Evolutionary conservation across 1,284 basidiomycete genomes (phyloP).

Genomic region (Marasmius tenuissimus): DNA sequence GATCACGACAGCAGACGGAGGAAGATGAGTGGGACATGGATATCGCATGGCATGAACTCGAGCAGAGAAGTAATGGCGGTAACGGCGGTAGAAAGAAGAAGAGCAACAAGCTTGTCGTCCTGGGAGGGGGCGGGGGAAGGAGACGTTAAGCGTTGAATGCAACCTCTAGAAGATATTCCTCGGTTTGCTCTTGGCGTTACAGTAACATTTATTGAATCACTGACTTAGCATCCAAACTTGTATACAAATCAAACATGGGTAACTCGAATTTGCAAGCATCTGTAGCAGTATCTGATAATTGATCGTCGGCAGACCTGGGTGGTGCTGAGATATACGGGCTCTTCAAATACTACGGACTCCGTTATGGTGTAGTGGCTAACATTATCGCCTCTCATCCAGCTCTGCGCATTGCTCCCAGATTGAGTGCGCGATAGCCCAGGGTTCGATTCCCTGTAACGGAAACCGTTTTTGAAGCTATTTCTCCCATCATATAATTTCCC

Average conservation of each 20-base stretch:
- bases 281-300: neutral
- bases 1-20: slow-evolving; percentile 29
- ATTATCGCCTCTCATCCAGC: too few relatives aligned
- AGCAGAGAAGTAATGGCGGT: slow-evolving; percentile 46
- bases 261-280: neutral
- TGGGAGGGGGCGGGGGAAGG: slow-evolving; percentile 60
- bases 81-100: slow-evolving; percentile 61
- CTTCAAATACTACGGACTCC: too few relatives aligned
- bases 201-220: neutral
- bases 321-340: too few relatives aligned
- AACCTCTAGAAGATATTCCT: neutral
- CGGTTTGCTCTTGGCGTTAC: too few relatives aligned
- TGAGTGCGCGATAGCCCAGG: too few relatives aligned
- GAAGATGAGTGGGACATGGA: slow-evolving; percentile 79
- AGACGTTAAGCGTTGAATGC: slow-evolving; percentile 28
- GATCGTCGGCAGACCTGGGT: neutral
- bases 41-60: slow-evolving; percentile 79
- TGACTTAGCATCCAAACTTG: neutral
- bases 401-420: too few relatives aligned
- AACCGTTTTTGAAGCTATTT: neutral
- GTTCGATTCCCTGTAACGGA: too few relatives aligned
- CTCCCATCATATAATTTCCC: neutral
- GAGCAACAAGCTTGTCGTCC: slow-evolving; percentile 64
- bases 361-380: too few relatives aligned
- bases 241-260: neutral